These are phyloP conservation scores for Haberlea rhodopensis DNA, from an alignment of 257 asterid species.

Conservation along the genomic window DNA sequence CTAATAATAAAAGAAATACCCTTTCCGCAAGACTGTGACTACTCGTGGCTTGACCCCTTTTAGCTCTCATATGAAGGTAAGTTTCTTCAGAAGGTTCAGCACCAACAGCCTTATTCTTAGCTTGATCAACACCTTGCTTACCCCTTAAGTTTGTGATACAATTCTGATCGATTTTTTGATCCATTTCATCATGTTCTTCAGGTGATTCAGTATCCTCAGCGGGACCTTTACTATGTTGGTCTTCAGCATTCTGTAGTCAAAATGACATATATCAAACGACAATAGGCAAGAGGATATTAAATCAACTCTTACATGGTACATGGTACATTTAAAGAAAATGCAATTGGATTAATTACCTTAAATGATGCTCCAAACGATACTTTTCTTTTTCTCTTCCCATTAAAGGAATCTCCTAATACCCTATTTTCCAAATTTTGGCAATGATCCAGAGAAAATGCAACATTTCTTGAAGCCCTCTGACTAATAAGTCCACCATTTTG, in stretches of 20 bases:
- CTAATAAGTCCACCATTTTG: conserved; percentile 24
- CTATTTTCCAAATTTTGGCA: conserved; percentile 42
- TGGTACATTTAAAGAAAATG: not conserved
- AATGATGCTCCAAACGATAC: conserved; percentile 29
- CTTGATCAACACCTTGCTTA: conserved; percentile 55
- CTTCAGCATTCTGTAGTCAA: conserved; percentile 48
- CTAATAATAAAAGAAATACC: conserved; percentile 37
- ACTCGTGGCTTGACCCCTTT: conserved; percentile 90
- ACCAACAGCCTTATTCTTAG: conserved; percentile 42
- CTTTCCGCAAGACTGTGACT: conserved; percentile 98
- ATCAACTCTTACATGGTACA: not conserved
- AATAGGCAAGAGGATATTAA: conserved; percentile 8
- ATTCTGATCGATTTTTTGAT: conserved; percentile 40
- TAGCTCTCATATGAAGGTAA: conserved; percentile 86
- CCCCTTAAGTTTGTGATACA: conserved; percentile 28
- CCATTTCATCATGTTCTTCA: conserved; percentile 46
- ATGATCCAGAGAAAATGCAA: conserved; percentile 30
- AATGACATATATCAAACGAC: conserved; percentile 3
- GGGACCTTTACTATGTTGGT: conserved; percentile 45
- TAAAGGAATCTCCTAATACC: conserved; percentile 40
- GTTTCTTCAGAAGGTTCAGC: conserved; percentile 69
- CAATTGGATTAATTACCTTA: conserved; percentile 27
- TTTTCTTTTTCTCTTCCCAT: conserved; percentile 67
- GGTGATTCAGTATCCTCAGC: conserved; percentile 46
- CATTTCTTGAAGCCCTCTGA: conserved; percentile 13